A percentile compares a stretch with the other conserved stretches of the same genome.
Conservation (phyloP, 257 asterid species). For the Solanum neorickii region DNA sequence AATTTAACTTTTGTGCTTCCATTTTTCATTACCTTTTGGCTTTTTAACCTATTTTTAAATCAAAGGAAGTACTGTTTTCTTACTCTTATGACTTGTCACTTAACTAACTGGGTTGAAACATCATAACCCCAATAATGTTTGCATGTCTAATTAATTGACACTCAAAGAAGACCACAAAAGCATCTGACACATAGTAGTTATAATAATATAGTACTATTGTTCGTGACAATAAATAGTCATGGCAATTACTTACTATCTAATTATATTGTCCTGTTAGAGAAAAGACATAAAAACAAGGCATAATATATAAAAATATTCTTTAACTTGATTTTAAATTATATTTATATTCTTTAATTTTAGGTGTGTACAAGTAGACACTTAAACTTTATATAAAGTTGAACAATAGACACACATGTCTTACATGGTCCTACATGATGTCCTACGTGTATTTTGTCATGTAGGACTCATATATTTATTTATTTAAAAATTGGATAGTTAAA, state of each 20-base stretch:
- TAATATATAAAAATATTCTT: too few relatives aligned
- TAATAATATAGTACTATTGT: background rate
- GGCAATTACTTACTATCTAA: background rate
- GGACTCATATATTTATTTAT: too few relatives aligned
- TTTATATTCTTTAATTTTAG: accelerated
- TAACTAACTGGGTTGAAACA: background rate
- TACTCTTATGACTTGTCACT: background rate
- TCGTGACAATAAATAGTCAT: background rate
- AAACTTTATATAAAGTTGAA: too few relatives aligned
- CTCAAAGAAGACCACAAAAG: background rate
- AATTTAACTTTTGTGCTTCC: background rate
- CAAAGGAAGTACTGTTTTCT: background rate
- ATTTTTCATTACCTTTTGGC: background rate
- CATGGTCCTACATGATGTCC: too few relatives aligned
- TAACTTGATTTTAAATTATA: accelerated
- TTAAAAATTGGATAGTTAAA: too few relatives aligned
- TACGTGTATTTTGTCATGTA: too few relatives aligned
- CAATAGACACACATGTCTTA: too few relatives aligned
- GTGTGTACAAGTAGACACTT: accelerated
- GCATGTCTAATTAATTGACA: background rate
- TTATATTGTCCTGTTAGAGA: background rate
- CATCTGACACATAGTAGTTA: background rate
- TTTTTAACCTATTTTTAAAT: background rate
- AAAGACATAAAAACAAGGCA: background rate
- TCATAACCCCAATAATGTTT: background rate